Base-by-base conservation (phyloP, 805 yeast genomes). In the Candida verbasci region DNA sequence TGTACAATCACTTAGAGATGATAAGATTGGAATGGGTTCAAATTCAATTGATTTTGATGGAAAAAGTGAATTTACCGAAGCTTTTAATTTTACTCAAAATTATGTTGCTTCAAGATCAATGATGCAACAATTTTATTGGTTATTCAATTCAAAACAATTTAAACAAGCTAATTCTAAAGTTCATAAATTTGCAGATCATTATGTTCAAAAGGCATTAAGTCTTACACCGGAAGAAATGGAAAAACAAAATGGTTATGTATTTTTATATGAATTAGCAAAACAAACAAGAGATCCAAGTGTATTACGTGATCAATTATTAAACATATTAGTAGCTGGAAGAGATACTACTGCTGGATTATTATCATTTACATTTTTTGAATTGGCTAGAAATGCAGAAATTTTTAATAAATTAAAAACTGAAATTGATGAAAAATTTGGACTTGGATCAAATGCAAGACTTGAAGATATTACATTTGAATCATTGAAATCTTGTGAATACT, bases 331-430 rank as follows among this genome's bases (percentile, higher is more conserved):
- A 23, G 70, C 70, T 28, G 70, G 68, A 11, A 61, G 70, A 54
- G 70, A 64, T 45, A 64, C 70, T 18, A 64, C 70, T 21, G 70
- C 70, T 10, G 68, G 65, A 1, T 52, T 61, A 37, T 50, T 63
- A 41, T 57, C 66, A 21, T 61, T 61, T 39, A 42, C 57, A 9
- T 44, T 62, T 39, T 60, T 46, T 33, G 68, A 62, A 46, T 52
- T 64, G 35, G 50, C 68, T 3, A 51, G 62, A 45, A 52, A 60
- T 41, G 66, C 60, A 8, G 42, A 49, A n/a, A 35, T 61, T 11
- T 61, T 47, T 47, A 45, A 41, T n/a, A 60, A 56, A 38, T 56
- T 64, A 44, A 54, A 50, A 39, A 44, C 44, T 7, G 68, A 60
- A 41, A 48, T 64, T 15, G 45, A 47, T 28, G 40, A 26, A 1